phyloP scores from a whole-genome alignment of 1,139 yeast species.

The Schizosaccharomyces versatilis region DNA sequence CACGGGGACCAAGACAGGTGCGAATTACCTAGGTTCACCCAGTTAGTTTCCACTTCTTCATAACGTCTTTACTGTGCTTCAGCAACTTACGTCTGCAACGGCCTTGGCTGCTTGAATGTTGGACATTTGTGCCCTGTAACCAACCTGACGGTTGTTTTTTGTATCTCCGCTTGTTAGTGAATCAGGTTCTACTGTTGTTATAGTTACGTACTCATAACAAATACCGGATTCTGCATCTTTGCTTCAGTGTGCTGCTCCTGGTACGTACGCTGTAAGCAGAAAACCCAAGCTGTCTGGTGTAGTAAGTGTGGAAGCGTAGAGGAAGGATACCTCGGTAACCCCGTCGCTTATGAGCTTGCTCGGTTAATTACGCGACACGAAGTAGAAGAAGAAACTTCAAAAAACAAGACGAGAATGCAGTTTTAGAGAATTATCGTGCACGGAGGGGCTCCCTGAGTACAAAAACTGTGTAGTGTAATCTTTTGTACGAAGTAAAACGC shows the following conservation, averaged over 20 bases:
- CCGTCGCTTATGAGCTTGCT: too few relatives aligned
- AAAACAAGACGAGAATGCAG: too few relatives aligned
- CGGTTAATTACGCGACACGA: too few relatives aligned
- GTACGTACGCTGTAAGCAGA: too few relatives aligned
- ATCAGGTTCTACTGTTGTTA: conserved; percentile 1
- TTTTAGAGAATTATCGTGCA: too few relatives aligned
- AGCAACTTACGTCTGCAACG: conserved; percentile 14
- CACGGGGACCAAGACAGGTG: conserved; percentile 97
- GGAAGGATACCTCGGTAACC: too few relatives aligned
- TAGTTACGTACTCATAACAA: conserved; percentile 10
- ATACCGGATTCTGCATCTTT: conserved; percentile 2
- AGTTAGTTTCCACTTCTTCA: conserved; percentile 22
- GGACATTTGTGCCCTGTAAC: conserved; percentile 90
- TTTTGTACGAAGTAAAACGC: too few relatives aligned
- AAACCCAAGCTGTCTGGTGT: too few relatives aligned
- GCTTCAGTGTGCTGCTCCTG: background rate
- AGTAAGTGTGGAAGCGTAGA: too few relatives aligned
- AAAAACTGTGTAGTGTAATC: too few relatives aligned
- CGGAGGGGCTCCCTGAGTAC: too few relatives aligned
- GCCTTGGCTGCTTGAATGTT: conserved; percentile 98
- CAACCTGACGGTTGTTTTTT: conserved; percentile 79
- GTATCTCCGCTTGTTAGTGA: conserved; percentile 30
- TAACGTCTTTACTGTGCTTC: background rate
- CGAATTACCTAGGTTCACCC: conserved; percentile 63
- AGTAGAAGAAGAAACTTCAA: too few relatives aligned